phyloP scores from a whole-genome alignment of 306 rosid species.

The Styphnolobium japonicum region DNA sequence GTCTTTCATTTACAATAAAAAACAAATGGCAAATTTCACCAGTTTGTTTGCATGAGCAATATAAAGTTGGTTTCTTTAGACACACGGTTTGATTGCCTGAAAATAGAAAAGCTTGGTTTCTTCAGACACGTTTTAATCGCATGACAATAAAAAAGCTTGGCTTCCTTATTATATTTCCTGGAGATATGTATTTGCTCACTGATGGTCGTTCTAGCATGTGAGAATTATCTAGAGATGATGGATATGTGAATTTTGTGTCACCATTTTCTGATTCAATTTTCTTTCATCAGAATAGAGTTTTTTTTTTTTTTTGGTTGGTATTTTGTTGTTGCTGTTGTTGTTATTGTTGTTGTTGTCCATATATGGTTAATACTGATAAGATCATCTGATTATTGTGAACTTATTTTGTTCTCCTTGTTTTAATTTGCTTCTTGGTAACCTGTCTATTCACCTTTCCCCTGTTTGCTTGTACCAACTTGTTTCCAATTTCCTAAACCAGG shows the following conservation, averaged over 20 bases:
- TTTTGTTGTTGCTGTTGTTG: too few species aligned
- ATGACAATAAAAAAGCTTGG: too few species aligned
- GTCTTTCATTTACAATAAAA: not conserved
- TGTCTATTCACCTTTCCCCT: not conserved
- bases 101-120: not conserved
- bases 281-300: not conserved
- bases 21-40: not conserved
- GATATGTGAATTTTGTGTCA: not conserved
- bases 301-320: not conserved
- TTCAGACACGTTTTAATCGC: too few species aligned
- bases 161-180: not conserved
- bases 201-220: not conserved
- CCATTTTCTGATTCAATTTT: not conserved
- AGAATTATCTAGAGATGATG: not conserved
- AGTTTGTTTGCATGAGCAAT: not conserved
- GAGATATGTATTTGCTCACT: not conserved
- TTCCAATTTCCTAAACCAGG: conserved; percentile 26
- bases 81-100: not conserved
- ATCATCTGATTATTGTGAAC: conserved; percentile 3
- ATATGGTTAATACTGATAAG: not conserved
- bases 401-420: not conserved
- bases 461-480: not conserved
- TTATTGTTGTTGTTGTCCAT: not conserved
- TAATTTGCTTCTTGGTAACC: not conserved
- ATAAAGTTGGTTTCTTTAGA: not conserved